Evolutionary conservation across 2,329 filamentous ascomycete species (phyloP).

Genomic region (Ustilaginoidea virens): DNA sequence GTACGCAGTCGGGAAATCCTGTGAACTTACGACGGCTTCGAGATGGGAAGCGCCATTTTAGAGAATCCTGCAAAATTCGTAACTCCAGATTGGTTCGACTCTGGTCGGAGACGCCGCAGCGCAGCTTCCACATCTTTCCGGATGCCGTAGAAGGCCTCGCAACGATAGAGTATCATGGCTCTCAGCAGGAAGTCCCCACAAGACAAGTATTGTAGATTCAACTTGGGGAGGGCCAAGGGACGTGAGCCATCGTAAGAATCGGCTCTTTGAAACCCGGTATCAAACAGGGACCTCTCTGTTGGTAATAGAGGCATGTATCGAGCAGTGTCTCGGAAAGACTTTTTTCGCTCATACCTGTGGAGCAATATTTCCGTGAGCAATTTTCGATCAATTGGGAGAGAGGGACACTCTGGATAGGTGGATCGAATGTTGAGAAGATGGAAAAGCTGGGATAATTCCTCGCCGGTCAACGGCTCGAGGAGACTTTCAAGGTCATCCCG

Average conservation of each 20-base stretch:
- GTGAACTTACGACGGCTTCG: constrained; percentile 48
- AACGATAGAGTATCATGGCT: constrained; percentile 74
- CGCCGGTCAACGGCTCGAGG: constrained; percentile 55
- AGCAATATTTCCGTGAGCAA: constrained; percentile 60
- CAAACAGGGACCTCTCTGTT: constrained; percentile 70
- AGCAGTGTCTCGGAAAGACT: constrained; percentile 69
- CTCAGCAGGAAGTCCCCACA: constrained; percentile 96
- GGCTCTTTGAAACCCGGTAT: constrained; percentile 61
- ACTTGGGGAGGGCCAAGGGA: constrained; percentile 79
- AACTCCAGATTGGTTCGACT: constrained; percentile 45
- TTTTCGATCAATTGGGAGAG: constrained; percentile 45
- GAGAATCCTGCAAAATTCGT: constrained; percentile 71
- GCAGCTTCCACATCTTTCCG: constrained; percentile 78
- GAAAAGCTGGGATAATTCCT: constrained; percentile 57
- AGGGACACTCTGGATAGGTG: constrained; percentile 59
- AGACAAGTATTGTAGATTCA: constrained; percentile 91
- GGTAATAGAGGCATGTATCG: constrained; percentile 62
- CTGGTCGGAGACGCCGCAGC: constrained; percentile 63
- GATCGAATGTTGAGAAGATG: constrained; percentile 62
- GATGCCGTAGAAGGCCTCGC: constrained; percentile 87
- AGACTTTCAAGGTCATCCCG: constrained; percentile 64
- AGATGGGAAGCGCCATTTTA: constrained; percentile 79
- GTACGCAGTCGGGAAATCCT: background rate
- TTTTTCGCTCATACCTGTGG: constrained; percentile 58
- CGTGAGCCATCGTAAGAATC: constrained; percentile 77